Percentiles rank a stretch among this genome's conserved stretches.
Conservation (phyloP, 768 basidiomycete genomes). For the Suillus sp. region DNA sequence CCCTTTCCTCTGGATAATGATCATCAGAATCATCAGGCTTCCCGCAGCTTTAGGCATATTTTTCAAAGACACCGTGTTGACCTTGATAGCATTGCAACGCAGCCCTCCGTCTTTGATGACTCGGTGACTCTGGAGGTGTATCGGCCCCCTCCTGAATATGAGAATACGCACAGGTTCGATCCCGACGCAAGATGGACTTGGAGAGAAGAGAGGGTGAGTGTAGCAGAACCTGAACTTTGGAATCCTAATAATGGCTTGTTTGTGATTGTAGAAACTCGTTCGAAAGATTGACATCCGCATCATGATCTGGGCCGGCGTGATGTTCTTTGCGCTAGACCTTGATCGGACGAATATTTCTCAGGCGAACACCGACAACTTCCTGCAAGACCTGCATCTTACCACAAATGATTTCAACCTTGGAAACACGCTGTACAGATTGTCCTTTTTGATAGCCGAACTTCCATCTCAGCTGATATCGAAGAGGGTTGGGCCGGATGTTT, state of each 20-base stretch:
- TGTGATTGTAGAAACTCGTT: conserved; percentile 42
- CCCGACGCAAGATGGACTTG: conserved; percentile 70
- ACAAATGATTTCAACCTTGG: conserved; percentile 68
- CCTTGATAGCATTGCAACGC: conserved; percentile 57
- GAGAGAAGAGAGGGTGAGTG: conserved; percentile 59
- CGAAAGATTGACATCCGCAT: conserved; percentile 64
- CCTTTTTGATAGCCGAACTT: conserved; percentile 55
- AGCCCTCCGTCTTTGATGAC: conserved; percentile 65
- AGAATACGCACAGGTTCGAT: conserved; percentile 67
- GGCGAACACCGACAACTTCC: conserved; percentile 71
- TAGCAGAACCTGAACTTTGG: neutral
- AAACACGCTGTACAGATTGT: conserved; percentile 56
- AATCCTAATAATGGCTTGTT: conserved; percentile 2
- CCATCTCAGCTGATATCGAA: conserved; percentile 72
- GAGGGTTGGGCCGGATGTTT: conserved; percentile 65
- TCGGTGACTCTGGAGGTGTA: conserved; percentile 51
- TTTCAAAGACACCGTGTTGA: conserved; percentile 33
- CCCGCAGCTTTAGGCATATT: conserved; percentile 34
- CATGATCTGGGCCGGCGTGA: conserved; percentile 60
- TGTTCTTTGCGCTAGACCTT: conserved; percentile 64
- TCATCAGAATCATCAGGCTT: conserved; percentile 20
- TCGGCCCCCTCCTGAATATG: conserved; percentile 54
- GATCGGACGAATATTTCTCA: conserved; percentile 64
- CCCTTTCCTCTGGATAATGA: conserved; percentile 36
- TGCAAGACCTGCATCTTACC: conserved; percentile 59